A percentile compares a stretch with the other conserved stretches of the same genome.
Evolutionary conservation across 495 filamentous ascomycete species (phyloP).

Genomic region (Pyrenula massariospora): DNA sequence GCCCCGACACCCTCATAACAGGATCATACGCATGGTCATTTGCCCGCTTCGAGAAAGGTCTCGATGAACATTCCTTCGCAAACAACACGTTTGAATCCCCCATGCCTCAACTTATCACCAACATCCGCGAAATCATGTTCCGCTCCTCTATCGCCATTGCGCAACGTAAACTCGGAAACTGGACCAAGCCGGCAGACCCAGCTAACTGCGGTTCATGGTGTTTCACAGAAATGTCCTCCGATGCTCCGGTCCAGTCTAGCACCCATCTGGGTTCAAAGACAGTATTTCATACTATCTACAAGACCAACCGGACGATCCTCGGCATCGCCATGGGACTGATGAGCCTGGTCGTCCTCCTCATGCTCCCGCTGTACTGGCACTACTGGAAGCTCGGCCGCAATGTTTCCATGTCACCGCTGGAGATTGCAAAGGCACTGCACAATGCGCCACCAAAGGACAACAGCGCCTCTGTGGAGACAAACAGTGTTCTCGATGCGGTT

Average conservation of each 20-base stretch:
- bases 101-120: neutral
- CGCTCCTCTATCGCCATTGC: neutral
- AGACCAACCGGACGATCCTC: neutral
- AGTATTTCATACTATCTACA: neutral
- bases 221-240: neutral
- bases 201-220: neutral
- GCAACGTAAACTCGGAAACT: neutral
- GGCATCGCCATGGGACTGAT: neutral
- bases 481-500: neutral
- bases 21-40: neutral
- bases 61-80: neutral
- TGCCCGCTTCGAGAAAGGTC: neutral
- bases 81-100: neutral
- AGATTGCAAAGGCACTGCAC: neutral
- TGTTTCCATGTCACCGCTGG: neutral
- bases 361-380: neutral
- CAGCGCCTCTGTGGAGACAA: neutral
- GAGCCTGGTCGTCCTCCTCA: neutral
- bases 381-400: neutral
- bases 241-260: neutral
- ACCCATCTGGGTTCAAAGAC: neutral
- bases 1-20: neutral
- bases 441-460: neutral
- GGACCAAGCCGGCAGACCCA: neutral
- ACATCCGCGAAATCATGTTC: neutral